phyloP scores from a whole-genome alignment of 2,329 filamentous ascomycete genomes.

The Triangularia setosa region DNA sequence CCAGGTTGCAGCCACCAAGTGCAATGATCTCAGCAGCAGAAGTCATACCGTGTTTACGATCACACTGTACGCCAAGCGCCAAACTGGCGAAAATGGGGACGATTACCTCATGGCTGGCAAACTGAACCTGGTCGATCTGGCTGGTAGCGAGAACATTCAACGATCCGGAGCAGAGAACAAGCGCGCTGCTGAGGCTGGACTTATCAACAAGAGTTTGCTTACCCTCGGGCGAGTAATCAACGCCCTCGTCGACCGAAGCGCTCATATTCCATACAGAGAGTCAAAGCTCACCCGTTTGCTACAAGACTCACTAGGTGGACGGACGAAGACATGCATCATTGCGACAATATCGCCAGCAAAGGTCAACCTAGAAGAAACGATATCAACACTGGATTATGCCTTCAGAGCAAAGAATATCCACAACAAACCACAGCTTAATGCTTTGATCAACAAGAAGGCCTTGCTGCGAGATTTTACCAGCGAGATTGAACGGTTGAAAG shows the following conservation, averaged over 20 bases:
- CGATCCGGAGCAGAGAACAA: conserved; percentile 97
- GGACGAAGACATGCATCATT: conserved; percentile 98
- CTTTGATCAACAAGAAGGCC: conserved; percentile 88
- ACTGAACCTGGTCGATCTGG: conserved; percentile 92
- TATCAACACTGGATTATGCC: conserved; percentile 95
- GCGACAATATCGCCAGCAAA: conserved; percentile 93
- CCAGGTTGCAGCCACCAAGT: conserved; percentile 99
- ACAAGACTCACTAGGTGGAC: conserved; percentile 92
- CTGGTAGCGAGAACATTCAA: conserved; percentile 96
- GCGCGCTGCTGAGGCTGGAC: conserved; percentile 85
- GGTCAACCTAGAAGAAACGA: conserved; percentile 94
- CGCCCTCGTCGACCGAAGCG: conserved; percentile 82
- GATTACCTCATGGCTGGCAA: conserved; percentile 90
- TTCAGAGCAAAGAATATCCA: conserved; percentile 98
- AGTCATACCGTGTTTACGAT: conserved; percentile 98
- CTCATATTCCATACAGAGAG: conserved; percentile 88
- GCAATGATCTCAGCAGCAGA: conserved; percentile 94
- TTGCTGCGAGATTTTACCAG: conserved; percentile 82
- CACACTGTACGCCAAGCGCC: conserved; percentile 82
- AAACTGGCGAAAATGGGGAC: conserved; percentile 70
- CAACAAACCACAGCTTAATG: conserved; percentile 95
- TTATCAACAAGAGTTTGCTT: conserved; percentile 97
- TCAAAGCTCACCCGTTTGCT: conserved; percentile 92
- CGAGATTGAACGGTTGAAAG: conserved; percentile 93
- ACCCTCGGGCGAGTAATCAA: conserved; percentile 97